Conservation (phyloP, 495 filamentous ascomycete species). For the Aspergillus biplanus region DNA sequence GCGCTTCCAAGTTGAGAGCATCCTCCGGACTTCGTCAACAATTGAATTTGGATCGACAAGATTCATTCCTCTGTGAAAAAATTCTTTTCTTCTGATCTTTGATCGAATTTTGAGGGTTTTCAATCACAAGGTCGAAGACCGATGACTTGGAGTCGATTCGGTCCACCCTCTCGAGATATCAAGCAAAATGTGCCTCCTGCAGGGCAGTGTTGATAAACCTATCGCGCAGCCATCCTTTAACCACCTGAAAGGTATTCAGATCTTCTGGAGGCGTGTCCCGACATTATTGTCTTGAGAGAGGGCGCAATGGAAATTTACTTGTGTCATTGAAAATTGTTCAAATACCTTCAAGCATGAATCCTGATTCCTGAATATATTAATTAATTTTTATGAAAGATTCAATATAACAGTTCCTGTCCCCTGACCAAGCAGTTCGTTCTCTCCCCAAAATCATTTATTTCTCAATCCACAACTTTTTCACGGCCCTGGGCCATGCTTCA, state of each 20-base stretch:
- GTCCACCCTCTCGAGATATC: neutral
- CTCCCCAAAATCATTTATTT: neutral
- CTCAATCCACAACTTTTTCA: neutral
- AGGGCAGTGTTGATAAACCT: neutral
- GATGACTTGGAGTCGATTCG: neutral
- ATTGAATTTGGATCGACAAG: slow-evolving; percentile 1
- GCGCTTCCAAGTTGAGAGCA: neutral
- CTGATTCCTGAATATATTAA: neutral
- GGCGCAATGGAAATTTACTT: too few relatives aligned
- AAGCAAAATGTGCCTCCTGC: too few relatives aligned
- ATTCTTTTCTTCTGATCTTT: neutral
- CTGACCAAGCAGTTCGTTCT: slow-evolving; percentile 1
- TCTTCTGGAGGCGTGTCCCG: neutral
- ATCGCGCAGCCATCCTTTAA: neutral
- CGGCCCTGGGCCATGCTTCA: too few relatives aligned
- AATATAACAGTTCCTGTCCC: neutral
- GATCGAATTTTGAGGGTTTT: neutral
- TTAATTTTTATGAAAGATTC: neutral
- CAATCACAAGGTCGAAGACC: neutral
- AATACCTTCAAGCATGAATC: neutral
- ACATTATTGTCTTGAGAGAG: too few relatives aligned
- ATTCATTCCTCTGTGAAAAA: neutral
- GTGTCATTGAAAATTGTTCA: too few relatives aligned
- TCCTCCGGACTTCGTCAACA: neutral
- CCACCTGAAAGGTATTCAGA: neutral